A percentile compares a stretch with the other conserved stretches of the same genome.
These are phyloP conservation scores for Rhizomucor pusillus DNA, from an alignment of 371 early-diverging fungal species.

Conservation along the genomic window DNA sequence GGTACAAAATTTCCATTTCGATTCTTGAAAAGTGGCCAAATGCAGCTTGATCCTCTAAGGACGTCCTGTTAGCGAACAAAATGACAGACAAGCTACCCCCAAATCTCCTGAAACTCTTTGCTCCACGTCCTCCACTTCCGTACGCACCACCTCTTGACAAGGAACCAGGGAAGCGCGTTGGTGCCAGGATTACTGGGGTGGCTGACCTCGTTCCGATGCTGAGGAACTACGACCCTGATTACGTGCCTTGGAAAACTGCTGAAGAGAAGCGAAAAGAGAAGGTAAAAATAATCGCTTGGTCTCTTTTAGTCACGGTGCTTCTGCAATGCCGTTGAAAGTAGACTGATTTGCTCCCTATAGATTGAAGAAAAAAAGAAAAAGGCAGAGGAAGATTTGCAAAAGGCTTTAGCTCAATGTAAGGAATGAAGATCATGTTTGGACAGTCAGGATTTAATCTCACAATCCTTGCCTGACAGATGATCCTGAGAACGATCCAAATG, in stretches of 20 bases:
- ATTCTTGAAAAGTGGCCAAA: too few species aligned
- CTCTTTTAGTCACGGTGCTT: slow-evolving; percentile 27
- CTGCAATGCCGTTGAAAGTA: slow-evolving; percentile 16
- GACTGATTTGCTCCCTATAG: slow-evolving; percentile 36
- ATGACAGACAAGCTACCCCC: slow-evolving; percentile 82
- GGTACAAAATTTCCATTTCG: too few species aligned
- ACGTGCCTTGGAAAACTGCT: slow-evolving; percentile 70
- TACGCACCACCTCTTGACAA: slow-evolving; percentile 74
- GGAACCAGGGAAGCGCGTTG: slow-evolving; percentile 63
- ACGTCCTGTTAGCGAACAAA: too few species aligned
- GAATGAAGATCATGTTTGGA: neutral
- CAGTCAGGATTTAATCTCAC: neutral
- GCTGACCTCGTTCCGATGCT: slow-evolving; percentile 62
- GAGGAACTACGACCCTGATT: slow-evolving; percentile 68
- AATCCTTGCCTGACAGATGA: slow-evolving; percentile 43
- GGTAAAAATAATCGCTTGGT: slow-evolving; percentile 50
- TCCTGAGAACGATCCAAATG: slow-evolving; percentile 65
- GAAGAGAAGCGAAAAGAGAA: slow-evolving; percentile 70
- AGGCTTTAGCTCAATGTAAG: slow-evolving; percentile 57
- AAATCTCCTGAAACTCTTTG: slow-evolving; percentile 85
- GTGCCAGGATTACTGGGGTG: slow-evolving; percentile 65
- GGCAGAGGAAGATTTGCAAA: slow-evolving; percentile 57
- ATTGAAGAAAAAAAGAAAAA: slow-evolving; percentile 49
- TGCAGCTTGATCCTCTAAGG: too few species aligned
- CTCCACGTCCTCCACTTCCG: slow-evolving; percentile 85